Base-by-base conservation (phyloP, 805 yeast species). In the Wickerhamiella shivajii region DNA sequence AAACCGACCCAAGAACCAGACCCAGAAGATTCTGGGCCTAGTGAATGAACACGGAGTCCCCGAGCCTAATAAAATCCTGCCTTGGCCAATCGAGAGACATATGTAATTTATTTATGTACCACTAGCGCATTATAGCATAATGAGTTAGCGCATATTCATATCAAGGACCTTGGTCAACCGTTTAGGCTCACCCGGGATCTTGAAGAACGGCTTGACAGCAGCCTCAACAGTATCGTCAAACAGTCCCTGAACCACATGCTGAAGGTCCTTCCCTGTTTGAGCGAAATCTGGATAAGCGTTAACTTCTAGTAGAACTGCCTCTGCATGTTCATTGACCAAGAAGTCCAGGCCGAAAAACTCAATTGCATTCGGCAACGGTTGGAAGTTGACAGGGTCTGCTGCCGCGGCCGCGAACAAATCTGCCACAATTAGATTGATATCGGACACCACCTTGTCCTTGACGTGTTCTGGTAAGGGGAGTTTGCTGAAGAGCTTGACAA, bases 211-310 rank as follows among this genome's bases (percentile, higher is more conserved):
- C n/a, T n/a, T n/a, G n/a, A 21, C 21, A 21, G 10, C 40, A 35
- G 28, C 40, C 36, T 53, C 46, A 1, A 71, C 68, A 0, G 72
- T 68, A 8, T 64, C 65, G 18, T 67, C 72, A 46, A 85, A 78
- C 27, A 85, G 59, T 22, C 67, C 77, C 41, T 64, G 63, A 19
- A 90, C 78, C 15, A 83, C 47, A 2, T 45, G 60, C 48, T 77
- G 78, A 45, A 87, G 60, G 6, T 67, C 77, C 11, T 60, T 68
- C 12, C 98, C 98, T 0, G 97, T 90, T 56, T 90, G 98, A 49
- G 83, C 84, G 59, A 90, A 90, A 51, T 90, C 98, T 1, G 98
- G 98, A 50, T 77, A 90, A 11, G 97, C 76, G 49, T 90, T 90
- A 28, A 84, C 80, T 53, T 90, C 97, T 26, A 87, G 57, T 18